These are phyloP conservation scores for Hysterium pulicare DNA, from an alignment of 2,329 filamentous ascomycete genomes.

Conservation along the genomic window DNA sequence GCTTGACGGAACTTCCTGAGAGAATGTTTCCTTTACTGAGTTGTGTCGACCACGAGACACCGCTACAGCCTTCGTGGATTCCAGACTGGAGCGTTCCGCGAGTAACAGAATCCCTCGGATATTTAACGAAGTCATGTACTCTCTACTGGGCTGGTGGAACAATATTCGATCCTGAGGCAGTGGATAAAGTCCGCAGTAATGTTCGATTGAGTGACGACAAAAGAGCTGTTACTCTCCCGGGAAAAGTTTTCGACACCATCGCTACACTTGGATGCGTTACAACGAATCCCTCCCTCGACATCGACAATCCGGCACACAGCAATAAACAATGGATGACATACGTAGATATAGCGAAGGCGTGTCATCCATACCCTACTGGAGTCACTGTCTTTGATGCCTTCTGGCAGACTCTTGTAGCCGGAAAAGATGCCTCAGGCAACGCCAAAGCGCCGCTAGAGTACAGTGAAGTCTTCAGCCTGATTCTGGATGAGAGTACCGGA, in stretches of 20 bases:
- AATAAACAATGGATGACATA: slow-evolving; percentile 10
- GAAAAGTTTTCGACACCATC: slow-evolving; percentile 18
- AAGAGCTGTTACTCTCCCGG: slow-evolving; percentile 10
- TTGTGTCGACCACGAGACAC: slow-evolving; percentile 21
- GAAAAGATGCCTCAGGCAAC: slow-evolving; percentile 15
- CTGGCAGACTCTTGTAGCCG: slow-evolving; percentile 18
- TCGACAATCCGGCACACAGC: slow-evolving; percentile 8
- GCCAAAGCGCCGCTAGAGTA: slow-evolving; percentile 14
- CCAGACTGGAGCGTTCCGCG: slow-evolving; percentile 22
- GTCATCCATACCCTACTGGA: slow-evolving; percentile 7
- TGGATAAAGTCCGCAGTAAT: background rate
- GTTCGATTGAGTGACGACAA: slow-evolving; percentile 8
- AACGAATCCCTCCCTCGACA: slow-evolving; percentile 11
- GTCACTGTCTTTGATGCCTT: slow-evolving; percentile 20
- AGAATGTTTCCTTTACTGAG: slow-evolving; percentile 13
- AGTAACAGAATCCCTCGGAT: slow-evolving; percentile 18
- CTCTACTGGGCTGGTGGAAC: slow-evolving; percentile 15
- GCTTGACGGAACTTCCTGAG: too few species aligned
- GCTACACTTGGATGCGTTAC: slow-evolving; percentile 7
- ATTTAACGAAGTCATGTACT: slow-evolving; percentile 17
- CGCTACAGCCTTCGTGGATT: slow-evolving; percentile 19
- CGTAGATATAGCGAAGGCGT: slow-evolving; percentile 7
- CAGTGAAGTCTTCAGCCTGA: slow-evolving; percentile 20
- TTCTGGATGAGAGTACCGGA: slow-evolving; percentile 16
- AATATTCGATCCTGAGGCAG: background rate